Conservation (phyloP, 2,329 filamentous ascomycete genomes). For the Nakataea oryzae region DNA sequence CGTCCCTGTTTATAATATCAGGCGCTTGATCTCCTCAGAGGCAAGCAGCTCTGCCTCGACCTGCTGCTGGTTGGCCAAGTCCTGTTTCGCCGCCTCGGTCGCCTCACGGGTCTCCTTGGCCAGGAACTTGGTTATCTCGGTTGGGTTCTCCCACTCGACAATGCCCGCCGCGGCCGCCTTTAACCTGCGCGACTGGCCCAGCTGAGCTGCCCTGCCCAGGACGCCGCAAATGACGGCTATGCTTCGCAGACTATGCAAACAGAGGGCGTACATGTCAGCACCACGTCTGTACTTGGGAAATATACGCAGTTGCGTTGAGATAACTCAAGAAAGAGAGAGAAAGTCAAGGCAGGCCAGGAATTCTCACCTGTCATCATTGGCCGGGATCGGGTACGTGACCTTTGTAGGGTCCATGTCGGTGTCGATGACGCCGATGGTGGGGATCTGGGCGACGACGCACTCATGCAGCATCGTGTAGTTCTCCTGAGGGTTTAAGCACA, state of each 20-base stretch:
- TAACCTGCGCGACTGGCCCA: slow-evolving; percentile 60
- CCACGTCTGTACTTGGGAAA: too few species aligned
- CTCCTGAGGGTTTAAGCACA: slow-evolving; percentile 86
- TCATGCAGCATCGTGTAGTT: slow-evolving; percentile 87
- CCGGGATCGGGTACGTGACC: slow-evolving; percentile 93
- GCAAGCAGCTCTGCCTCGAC: not conserved
- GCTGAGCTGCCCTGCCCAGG: slow-evolving; percentile 72
- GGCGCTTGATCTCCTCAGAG: not conserved
- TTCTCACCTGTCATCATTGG: slow-evolving; percentile 85
- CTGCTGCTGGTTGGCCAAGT: not conserved
- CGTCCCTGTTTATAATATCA: not conserved
- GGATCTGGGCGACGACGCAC: slow-evolving; percentile 77
- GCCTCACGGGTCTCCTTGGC: slow-evolving; percentile 12
- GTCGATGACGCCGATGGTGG: slow-evolving; percentile 90
- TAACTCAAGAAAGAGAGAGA: not conserved
- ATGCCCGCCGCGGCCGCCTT: slow-evolving; percentile 49
- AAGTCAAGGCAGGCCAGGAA: slow-evolving; percentile 2
- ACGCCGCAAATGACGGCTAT: slow-evolving; percentile 75
- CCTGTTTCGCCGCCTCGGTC: not conserved
- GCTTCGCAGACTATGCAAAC: slow-evolving; percentile 58
- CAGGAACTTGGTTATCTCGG: slow-evolving; percentile 27
- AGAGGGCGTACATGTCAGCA: not conserved
- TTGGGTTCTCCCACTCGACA: slow-evolving; percentile 49
- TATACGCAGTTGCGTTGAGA: not conserved
- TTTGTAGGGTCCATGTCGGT: slow-evolving; percentile 86